Evolutionary conservation across 768 basidiomycete species (phyloP).

Genomic region (Phaffia tasmanica): DNA sequence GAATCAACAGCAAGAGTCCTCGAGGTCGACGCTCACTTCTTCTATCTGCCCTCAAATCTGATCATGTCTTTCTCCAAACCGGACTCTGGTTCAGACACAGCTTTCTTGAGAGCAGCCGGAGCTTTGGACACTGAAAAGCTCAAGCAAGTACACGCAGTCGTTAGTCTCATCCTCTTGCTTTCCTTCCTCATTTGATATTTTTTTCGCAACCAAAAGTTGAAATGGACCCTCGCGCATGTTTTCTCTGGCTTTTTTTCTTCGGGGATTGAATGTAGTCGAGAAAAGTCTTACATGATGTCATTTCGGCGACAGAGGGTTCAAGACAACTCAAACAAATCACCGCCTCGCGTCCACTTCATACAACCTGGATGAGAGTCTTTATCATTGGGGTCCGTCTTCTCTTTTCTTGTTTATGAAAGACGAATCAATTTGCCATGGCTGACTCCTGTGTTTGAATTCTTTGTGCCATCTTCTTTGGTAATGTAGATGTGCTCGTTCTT

Average conservation of each 20-base stretch:
- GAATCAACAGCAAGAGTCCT: slow-evolving; percentile 21
- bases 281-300: slow-evolving; percentile 21
- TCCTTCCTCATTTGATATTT: no score
- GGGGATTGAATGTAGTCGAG: not conserved
- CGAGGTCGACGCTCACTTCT: slow-evolving; percentile 26
- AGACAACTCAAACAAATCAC: slow-evolving; percentile 21
- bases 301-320: slow-evolving; percentile 19
- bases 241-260: not conserved
- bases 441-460: not conserved
- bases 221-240: no score
- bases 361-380: slow-evolving; percentile 5
- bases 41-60: slow-evolving; percentile 13
- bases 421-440: not conserved
- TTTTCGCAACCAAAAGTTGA: not conserved
- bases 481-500: slow-evolving; percentile 20
- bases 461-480: not conserved
- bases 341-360: not conserved
- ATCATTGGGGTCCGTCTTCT: slow-evolving; percentile 11
- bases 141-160: slow-evolving; percentile 12
- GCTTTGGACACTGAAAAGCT: slow-evolving; percentile 20
- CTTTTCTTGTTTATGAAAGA: not conserved
- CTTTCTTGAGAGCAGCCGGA: slow-evolving; percentile 18
- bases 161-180: not conserved
- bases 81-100: slow-evolving; percentile 19
- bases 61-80: not conserved